phyloP scores from a whole-genome alignment of 2,329 filamentous ascomycete genomes.

The Botrytis pseudocinerea region DNA sequence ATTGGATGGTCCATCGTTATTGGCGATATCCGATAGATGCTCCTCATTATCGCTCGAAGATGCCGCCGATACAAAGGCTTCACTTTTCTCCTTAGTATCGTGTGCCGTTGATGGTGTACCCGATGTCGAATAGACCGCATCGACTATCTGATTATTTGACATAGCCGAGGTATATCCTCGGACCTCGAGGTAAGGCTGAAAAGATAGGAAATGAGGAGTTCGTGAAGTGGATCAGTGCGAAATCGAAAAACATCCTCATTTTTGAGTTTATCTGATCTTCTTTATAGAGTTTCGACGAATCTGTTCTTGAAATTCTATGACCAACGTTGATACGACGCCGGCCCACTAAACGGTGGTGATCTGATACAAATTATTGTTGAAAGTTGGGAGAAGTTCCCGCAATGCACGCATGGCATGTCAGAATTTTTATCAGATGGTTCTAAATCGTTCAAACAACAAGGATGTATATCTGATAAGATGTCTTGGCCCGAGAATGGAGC shows the following conservation, averaged over 20 bases:
- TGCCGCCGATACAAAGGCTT: neutral
- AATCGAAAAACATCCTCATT: neutral
- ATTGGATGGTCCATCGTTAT: neutral
- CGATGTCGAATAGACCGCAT: neutral
- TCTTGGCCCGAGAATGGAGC: conserved; percentile 1
- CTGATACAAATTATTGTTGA: neutral
- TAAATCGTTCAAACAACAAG: neutral
- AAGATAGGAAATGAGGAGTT: neutral
- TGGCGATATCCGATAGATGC: neutral
- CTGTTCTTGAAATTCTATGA: neutral
- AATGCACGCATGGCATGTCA: conserved; percentile 6
- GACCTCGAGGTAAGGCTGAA: neutral
- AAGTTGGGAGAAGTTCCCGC: neutral
- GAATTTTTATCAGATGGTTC: conserved; percentile 20
- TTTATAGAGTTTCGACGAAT: conserved; percentile 4
- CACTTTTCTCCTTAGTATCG: conserved; percentile 1
- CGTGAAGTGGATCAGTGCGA: neutral
- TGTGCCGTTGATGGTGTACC: neutral
- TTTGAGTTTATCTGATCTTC: neutral
- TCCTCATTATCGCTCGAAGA: conserved; percentile 7
- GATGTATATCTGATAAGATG: conserved; percentile 18
- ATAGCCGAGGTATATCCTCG: neutral
- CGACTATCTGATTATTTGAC: neutral
- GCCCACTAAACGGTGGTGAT: neutral
- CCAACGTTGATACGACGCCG: neutral